Percentiles rank a stretch among this genome's conserved stretches.
phyloP scores from a whole-genome alignment of 495 filamentous ascomycete species.

The Thozetella sp. region DNA sequence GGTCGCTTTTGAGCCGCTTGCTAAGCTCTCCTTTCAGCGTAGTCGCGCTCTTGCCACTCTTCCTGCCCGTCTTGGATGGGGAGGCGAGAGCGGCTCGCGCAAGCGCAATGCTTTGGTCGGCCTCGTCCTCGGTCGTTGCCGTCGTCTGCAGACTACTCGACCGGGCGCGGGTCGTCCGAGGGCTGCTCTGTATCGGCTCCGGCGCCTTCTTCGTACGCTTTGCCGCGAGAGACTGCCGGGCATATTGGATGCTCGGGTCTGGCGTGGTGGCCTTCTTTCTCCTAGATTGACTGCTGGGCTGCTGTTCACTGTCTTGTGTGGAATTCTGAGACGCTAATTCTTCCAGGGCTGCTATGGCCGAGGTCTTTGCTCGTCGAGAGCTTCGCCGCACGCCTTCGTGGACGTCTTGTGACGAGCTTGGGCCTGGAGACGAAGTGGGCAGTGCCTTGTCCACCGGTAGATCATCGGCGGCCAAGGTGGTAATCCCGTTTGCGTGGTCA shows the following conservation, averaged over 20 bases:
- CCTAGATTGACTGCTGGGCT: not conserved
- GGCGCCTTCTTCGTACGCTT: constrained; percentile 21
- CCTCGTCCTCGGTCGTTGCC: constrained; percentile 14
- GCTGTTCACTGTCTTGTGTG: not conserved
- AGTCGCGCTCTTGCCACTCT: constrained; percentile 17
- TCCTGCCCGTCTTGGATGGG: constrained; percentile 15
- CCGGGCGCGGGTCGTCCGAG: constrained; percentile 17
- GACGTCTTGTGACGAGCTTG: constrained; percentile 3
- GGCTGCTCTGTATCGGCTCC: constrained; percentile 24
- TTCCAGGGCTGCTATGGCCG: not conserved
- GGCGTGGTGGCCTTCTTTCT: not conserved
- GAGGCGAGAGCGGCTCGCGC: constrained; percentile 20
- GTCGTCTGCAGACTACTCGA: constrained; percentile 23
- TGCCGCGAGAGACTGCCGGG: constrained; percentile 29
- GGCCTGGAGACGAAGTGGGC: not conserved
- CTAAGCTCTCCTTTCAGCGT: constrained; percentile 36
- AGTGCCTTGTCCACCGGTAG: not conserved
- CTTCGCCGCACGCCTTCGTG: constrained; percentile 14
- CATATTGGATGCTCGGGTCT: constrained; percentile 34
- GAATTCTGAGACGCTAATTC: not conserved
- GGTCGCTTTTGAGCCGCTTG: constrained; percentile 56
- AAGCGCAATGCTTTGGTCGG: constrained; percentile 16
- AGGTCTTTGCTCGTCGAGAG: not conserved
- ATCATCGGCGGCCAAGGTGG: too few species aligned
- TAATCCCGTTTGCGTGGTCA: too few species aligned